phyloP scores from a whole-genome alignment of 768 basidiomycete genomes.

The Russula emetica region DNA sequence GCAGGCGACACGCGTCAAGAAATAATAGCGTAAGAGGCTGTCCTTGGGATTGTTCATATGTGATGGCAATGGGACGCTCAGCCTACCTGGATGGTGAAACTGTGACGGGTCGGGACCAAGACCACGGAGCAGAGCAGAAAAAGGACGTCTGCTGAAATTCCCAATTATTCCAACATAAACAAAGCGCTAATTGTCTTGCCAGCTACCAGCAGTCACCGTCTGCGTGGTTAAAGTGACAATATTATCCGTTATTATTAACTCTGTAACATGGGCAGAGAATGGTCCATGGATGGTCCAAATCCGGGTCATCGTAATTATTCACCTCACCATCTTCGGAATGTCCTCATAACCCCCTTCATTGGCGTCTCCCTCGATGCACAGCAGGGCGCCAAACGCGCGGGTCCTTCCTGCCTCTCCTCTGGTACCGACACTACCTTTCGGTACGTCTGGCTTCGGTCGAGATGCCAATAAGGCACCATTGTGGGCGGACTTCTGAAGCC shows the following conservation, averaged over 20 bases:
- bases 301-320: constrained; percentile 5
- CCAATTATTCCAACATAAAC: no score
- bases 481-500: constrained; percentile 1
- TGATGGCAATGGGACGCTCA: constrained; percentile 1
- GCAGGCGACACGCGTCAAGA: constrained; percentile 21
- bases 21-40: constrained; percentile 24
- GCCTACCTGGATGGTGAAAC: not conserved
- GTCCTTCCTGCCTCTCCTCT: constrained; percentile 6
- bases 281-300: not conserved
- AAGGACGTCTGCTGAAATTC: not conserved
- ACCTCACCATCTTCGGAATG: constrained; percentile 1
- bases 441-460: not conserved
- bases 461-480: constrained; percentile 1
- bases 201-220: no score
- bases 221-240: no score
- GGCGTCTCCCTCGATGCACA: constrained; percentile 3
- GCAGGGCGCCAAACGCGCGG: constrained; percentile 3
- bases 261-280: not conserved
- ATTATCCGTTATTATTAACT: not conserved
- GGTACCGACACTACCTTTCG: no score
- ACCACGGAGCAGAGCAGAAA: not conserved
- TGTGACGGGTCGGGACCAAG: not conserved
- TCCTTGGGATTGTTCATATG: constrained; percentile 4
- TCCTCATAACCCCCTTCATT: constrained; percentile 7
- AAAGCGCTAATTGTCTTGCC: not conserved